Percentiles rank a stretch among this genome's conserved stretches.
Conservation (phyloP, 2,329 filamentous ascomycete species). For the Talaromyces sp. region DNA sequence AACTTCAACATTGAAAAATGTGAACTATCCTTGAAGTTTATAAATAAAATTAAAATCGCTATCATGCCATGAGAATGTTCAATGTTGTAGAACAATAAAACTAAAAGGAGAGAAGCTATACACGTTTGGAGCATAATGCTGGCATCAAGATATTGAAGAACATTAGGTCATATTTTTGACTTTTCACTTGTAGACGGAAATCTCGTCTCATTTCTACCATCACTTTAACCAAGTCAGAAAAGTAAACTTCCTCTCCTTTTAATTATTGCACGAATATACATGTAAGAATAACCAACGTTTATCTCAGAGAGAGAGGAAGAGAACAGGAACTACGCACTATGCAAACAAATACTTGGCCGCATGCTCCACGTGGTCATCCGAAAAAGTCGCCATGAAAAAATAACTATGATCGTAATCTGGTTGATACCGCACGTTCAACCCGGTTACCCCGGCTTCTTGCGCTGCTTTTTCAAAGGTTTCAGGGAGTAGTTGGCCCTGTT, state of each 20-base stretch:
- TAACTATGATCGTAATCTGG: slow-evolving; percentile 95
- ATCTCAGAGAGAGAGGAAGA: not conserved
- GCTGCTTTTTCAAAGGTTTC: slow-evolving; percentile 86
- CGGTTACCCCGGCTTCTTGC: slow-evolving; percentile 67
- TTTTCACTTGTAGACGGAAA: not conserved
- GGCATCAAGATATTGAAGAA: not conserved
- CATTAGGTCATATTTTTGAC: not conserved
- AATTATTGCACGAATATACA: not conserved
- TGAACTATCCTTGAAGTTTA: not conserved
- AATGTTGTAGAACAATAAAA: not conserved
- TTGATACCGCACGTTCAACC: slow-evolving; percentile 77
- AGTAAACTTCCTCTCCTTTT: not conserved
- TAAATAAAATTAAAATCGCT: not conserved
- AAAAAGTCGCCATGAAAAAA: slow-evolving; percentile 90
- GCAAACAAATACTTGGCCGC: slow-evolving; percentile 76
- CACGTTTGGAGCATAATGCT: not conserved
- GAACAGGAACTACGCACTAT: slow-evolving; percentile 42
- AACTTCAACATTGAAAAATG: not conserved
- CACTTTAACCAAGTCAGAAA: not conserved
- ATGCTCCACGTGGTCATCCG: slow-evolving; percentile 84
- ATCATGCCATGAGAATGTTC: not conserved
- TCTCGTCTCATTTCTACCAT: not conserved
- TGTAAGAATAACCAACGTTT: not conserved
- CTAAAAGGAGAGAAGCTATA: not conserved
- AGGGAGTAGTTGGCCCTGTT: slow-evolving; percentile 83